Evolutionary conservation across 129 eudicot genomes (phyloP), one percentile per base, ranked within the genome.

Genomic region (Pulicaria dysenterica): DNA sequence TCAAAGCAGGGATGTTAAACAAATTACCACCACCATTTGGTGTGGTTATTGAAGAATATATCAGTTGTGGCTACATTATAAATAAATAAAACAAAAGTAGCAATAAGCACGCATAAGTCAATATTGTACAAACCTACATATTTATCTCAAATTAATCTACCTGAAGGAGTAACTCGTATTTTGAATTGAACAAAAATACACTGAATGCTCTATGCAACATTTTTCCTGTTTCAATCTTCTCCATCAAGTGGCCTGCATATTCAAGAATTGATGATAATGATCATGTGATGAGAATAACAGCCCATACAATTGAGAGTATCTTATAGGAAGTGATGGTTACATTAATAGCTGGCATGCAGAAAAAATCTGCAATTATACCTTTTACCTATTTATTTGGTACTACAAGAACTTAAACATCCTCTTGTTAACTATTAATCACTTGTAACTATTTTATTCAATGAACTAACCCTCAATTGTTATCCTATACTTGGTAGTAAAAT

Each of bases 131-230:
- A 51, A 64, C 54, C 42, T 42, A 56, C 14, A 65, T 43, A 45
- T 15, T 15, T 11, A 47, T 45, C 16, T 45, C 12, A 68, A 68
- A 54, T 0, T 12, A 48, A 46, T 58, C 17, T 81, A 94, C 96
- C 98, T 94, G 98, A 82, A 94, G 98, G 72, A 94, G 88, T 50
- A 94, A 61, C 85, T 94, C 98, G 54, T 90, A 84, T 69, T 94
- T 94, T 47, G 98, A 90, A 78, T 94, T 94, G 70, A 94, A 94
- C 79, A 94, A 60, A 62, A 94, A 94, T 44, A 94, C 96, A 53
- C 98, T 94, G 81, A 94, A 94, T 70, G 98, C 98, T 84, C 98
- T 84, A 66, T 94, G 98, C 24, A 94, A 80, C 74, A 86, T 49
- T 51, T 94, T 94, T 47, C 74, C 89, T 50, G 86, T 76, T 77